Conservation (phyloP, 805 yeast genomes). For the Brettanomyces custersianus region DNA sequence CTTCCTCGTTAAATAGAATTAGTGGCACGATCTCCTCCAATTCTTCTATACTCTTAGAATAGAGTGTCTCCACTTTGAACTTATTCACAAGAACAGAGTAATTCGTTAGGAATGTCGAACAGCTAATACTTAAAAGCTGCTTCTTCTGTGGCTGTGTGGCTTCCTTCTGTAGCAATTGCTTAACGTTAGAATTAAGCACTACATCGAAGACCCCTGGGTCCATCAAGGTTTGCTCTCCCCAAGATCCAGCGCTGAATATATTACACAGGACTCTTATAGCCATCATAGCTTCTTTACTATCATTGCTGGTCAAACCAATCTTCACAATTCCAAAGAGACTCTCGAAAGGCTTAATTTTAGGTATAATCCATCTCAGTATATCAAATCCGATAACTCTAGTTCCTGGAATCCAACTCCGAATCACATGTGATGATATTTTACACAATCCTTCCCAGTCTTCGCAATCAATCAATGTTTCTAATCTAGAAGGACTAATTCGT, state of each 20-base stretch:
- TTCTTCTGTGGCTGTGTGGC: conserved; percentile 7
- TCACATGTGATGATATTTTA: conserved; percentile 13
- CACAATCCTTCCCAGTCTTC: conserved; percentile 25
- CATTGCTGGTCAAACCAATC: conserved; percentile 27
- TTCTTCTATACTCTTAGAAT: conserved; percentile 18
- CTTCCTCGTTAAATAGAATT: conserved; percentile 40
- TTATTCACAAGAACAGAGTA: conserved; percentile 32
- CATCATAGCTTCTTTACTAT: conserved; percentile 38
- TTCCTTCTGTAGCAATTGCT: conserved; percentile 9
- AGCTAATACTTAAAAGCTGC: conserved; percentile 28
- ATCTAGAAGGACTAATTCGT: conserved; percentile 37
- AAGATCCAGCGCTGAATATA: conserved; percentile 33
- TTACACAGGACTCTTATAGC: conserved; percentile 51
- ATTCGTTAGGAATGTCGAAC: conserved; percentile 42
- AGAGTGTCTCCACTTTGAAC: conserved; percentile 21
- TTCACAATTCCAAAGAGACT: conserved; percentile 32
- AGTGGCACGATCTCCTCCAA: conserved; percentile 10
- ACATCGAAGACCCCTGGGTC: conserved; percentile 33
- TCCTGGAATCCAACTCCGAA: conserved; percentile 35
- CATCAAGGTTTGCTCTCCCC: conserved; percentile 39
- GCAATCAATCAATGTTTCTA: conserved; percentile 43
- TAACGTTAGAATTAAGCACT: conserved; percentile 22
- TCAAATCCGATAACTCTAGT: conserved; percentile 52
- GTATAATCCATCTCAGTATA: conserved; percentile 42
- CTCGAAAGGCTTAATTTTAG: conserved; percentile 31